Evolutionary conservation across 2,329 filamentous ascomycete species (phyloP).

Genomic region (Ophiostoma ips): DNA sequence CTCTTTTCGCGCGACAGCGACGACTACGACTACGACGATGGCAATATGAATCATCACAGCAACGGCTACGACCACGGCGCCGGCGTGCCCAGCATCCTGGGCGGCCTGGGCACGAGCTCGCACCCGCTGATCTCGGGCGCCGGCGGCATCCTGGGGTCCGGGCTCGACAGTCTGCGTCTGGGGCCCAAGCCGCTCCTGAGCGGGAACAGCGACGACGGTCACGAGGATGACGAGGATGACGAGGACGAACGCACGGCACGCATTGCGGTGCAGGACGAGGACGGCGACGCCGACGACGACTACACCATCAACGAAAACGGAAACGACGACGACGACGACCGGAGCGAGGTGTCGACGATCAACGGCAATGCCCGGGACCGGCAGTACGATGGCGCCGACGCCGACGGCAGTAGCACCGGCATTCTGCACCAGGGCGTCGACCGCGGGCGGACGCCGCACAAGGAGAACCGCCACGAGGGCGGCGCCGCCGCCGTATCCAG

Average conservation of each 20-base stretch:
- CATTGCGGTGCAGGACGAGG: slow-evolving; percentile 20
- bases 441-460: slow-evolving; percentile 6
- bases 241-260: slow-evolving; percentile 17
- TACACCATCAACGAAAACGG: slow-evolving; percentile 13
- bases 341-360: slow-evolving; percentile 19
- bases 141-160: slow-evolving; percentile 3
- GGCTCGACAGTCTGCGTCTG: slow-evolving; percentile 3
- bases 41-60: no score
- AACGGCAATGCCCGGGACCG: slow-evolving; percentile 1
- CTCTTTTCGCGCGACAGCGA: slow-evolving; percentile 22
- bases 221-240: slow-evolving; percentile 18
- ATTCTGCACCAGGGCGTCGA: slow-evolving; percentile 29
- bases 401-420: slow-evolving; percentile 37
- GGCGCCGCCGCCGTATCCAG: no score
- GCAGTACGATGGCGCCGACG: neutral
- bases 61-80: slow-evolving; percentile 9
- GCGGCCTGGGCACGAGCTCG: slow-evolving; percentile 4
- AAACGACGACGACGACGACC: slow-evolving; percentile 24
- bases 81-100: neutral
- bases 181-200: slow-evolving; percentile 9
- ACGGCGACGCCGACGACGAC: slow-evolving; percentile 20
- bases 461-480: neutral
- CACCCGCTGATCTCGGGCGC: slow-evolving; percentile 12
- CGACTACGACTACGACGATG: slow-evolving; percentile 7
- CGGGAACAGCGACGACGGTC: slow-evolving; percentile 20